These are phyloP conservation scores for Plasmodium fragile DNA, from an alignment of 169 alveolate genomes.

Conservation along the genomic window DNA sequence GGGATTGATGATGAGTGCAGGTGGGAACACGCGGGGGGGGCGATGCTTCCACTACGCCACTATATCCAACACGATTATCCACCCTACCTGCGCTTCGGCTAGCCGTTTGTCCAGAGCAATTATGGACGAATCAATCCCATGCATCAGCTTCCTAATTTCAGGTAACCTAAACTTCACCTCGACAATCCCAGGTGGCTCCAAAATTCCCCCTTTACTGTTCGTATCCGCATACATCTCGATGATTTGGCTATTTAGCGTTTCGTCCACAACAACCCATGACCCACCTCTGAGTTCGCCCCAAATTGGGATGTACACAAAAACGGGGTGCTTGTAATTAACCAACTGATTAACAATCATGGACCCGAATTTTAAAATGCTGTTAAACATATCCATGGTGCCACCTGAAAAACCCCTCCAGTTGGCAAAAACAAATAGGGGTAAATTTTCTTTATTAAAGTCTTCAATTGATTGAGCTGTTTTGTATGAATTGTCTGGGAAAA, in stretches of 20 bases:
- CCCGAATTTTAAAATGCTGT: conserved; percentile 86
- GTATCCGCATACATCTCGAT: conserved; percentile 91
- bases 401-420: conserved; percentile 90
- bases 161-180: conserved; percentile 84
- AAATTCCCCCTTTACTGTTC: conserved; percentile 86
- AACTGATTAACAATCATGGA: conserved; percentile 88
- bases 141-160: conserved; percentile 81
- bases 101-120: conserved; percentile 63
- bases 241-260: conserved; percentile 85
- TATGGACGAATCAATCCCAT: conserved; percentile 78
- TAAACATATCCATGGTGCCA: conserved; percentile 89
- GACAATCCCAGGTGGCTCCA: conserved; percentile 89
- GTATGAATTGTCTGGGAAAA: conserved; percentile 91
- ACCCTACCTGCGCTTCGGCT: conserved; percentile 30
- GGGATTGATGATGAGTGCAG: not conserved
- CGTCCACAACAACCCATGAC: conserved; percentile 91
- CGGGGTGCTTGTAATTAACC: conserved; percentile 87
- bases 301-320: conserved; percentile 89
- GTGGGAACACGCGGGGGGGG: not conserved
- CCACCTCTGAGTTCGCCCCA: conserved; percentile 89
- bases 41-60: not conserved
- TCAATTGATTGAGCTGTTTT: conserved; percentile 91
- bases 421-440: conserved; percentile 87
- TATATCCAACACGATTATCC: not conserved
- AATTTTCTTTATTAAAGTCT: conserved; percentile 89